A percentile compares a stretch with the other conserved stretches of the same genome.
These are phyloP conservation scores for Dactylonectria macrodidyma DNA, from an alignment of 2,329 filamentous ascomycete species.

Conservation along the genomic window DNA sequence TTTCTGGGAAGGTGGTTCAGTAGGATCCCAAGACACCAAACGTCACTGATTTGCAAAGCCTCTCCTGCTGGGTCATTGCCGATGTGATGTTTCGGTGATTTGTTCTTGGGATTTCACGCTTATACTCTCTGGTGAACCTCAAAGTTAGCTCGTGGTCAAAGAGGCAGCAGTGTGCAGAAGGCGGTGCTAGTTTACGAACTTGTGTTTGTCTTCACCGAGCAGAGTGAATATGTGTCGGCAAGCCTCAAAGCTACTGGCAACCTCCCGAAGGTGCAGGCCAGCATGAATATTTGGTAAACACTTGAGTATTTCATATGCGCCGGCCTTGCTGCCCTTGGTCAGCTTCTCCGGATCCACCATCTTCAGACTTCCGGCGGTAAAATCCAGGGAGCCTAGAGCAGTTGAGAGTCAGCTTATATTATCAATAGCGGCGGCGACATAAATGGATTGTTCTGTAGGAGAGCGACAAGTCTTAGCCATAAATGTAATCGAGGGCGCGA, in stretches of 20 bases:
- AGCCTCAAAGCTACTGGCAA: not conserved
- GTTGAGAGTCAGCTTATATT: not conserved
- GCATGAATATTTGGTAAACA: constrained; percentile 9
- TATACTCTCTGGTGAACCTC: not conserved
- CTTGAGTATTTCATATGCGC: constrained; percentile 1
- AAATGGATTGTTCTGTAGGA: not conserved
- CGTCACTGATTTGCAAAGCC: not conserved
- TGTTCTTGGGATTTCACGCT: not conserved
- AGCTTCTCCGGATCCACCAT: not conserved
- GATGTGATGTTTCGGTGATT: constrained; percentile 2
- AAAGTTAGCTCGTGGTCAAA: not conserved
- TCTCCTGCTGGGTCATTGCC: not conserved
- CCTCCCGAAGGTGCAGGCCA: constrained; percentile 5
- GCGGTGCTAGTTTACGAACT: not conserved
- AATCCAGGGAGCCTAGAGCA: not conserved
- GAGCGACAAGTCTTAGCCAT: not conserved
- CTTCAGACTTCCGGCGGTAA: not conserved
- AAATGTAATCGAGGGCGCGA: not conserved
- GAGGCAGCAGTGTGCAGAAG: not conserved
- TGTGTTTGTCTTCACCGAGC: constrained; percentile 6
- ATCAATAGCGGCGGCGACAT: not conserved
- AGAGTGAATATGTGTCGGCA: not conserved
- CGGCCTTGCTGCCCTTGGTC: not conserved
- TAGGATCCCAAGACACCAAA: not conserved
- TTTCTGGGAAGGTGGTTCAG: not conserved